Base-by-base conservation (phyloP, 2,329 filamentous ascomycete genomes). In the Trichoderma koningiopsis region DNA sequence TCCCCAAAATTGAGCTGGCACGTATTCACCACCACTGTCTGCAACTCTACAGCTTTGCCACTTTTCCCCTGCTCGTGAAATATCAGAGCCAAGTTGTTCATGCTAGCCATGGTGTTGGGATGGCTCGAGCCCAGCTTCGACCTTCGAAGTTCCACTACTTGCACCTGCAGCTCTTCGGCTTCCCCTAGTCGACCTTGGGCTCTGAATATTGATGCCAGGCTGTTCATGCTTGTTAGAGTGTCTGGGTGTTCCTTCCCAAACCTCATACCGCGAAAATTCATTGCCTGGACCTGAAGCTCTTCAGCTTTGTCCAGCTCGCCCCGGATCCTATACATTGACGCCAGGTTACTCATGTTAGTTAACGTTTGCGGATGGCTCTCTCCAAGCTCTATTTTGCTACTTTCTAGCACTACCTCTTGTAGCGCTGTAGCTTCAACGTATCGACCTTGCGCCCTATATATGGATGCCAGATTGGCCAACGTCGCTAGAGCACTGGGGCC, bases 41-140 rank as follows among this genome's bases (percentile, higher is more conserved):
- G 56, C 19, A 68, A 22, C 6, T 68, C 22, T 22, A 13, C n/a
- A 5, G 65, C 65, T 4, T 19, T n/a, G 7, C 33, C 14, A 4
- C 24, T 13, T 40, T 53, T n/a, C 2, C 62, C 68, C 8, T 60
- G 68, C 1, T 60, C 35, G 4, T 11, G 2, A 13, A 33, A 27
- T 19, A 37, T 67, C 19, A 33, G 31, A 2, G 62, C 68, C 5
- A 70, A 55, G 24, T 31, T 37, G 24, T 64, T 64, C 52, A 64
- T 57, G 31, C 33, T 60, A 8, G 40, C 33, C 6, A 70, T 19
- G 11, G 68, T 70, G 13, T 60, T 14, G 2, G 61, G 68, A 27
- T 70, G 68, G n/a, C 35, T 47, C 0, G 5, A 4, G 4, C 68
- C 68, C 0, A 67, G 3, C 6, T 5, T 40, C 1, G 0, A 22